Conservation (phyloP, 306 rosid genomes). For the Carpinus fangiana region DNA sequence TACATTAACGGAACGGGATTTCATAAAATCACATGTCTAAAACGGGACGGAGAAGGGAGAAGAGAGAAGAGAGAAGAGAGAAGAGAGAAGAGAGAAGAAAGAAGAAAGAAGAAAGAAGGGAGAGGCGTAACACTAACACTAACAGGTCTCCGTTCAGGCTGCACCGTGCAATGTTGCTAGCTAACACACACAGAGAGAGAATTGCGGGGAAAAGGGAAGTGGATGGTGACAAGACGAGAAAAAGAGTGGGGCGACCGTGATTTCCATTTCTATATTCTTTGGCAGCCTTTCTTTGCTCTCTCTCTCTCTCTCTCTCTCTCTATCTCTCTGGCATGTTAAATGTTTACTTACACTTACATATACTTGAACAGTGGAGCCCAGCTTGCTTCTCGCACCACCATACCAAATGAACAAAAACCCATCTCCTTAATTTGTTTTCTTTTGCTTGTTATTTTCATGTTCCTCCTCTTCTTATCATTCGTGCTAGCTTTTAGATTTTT, state of each 20-base stretch:
- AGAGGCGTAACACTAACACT: too few species aligned
- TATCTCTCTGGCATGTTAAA: background rate
- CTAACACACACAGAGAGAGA: constrained; percentile 43
- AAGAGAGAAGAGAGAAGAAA: background rate
- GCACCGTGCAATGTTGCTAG: background rate
- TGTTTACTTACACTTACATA: background rate
- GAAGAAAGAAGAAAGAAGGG: too few species aligned
- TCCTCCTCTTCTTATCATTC: constrained; percentile 8
- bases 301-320: constrained; percentile 14
- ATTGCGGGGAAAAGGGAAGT: constrained; percentile 70
- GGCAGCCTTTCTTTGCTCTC: constrained; percentile 60
- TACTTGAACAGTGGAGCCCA: constrained; percentile 47
- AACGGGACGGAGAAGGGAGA: constrained; percentile 29
- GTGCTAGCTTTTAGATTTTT: background rate
- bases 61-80: too few species aligned
- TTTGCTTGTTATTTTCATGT: constrained; percentile 25
- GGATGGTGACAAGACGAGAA: constrained; percentile 70
- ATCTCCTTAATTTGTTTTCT: constrained; percentile 30
- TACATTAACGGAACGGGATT: constrained; percentile 6
- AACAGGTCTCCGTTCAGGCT: constrained; percentile 24
- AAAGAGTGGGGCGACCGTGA: constrained; percentile 74
- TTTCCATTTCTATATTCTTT: constrained; percentile 84
- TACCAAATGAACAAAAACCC: constrained; percentile 26
- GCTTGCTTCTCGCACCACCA: constrained; percentile 46
- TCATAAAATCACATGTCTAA: background rate